Evolutionary conservation across 495 filamentous ascomycete genomes (phyloP), one percentile per base, ranked within the genome.

Genomic region (Penicillium lagena): DNA sequence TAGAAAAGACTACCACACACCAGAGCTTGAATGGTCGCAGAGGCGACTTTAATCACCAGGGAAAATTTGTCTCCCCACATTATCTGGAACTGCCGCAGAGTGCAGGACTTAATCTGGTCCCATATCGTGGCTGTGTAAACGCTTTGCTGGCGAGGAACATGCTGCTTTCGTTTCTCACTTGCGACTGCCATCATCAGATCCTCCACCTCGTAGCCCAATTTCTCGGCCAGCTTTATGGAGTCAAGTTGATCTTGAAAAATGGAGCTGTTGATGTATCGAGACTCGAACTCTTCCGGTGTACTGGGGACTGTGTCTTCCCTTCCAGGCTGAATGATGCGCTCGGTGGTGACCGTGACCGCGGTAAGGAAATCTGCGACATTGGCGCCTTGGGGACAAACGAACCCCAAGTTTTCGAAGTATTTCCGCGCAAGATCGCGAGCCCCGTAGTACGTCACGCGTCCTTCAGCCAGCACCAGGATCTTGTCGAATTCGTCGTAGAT

Each of bases 401-500:
- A 93, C 7, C 87, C 87, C 50, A 93, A 70, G 30, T 83, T 64
- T 46, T 79, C 63, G 49, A 90, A 90, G 61, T 83, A 90, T 39
- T 66, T 62, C 48, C 72, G 82, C 6, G 87, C 87, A 4, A 67
- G 62, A 35, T 64, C 51, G 1, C 78, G 75, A 4, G 71, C 69
- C 1, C 87, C 87, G 45, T 87, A 93, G 67, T 81, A 93, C 41
- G 85, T 90, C 47, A 90, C 85, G 33, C 80, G 72, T 7, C 87
- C 87, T 38, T 89, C 87, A 36, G 89, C 88, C 10, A 93, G 67
- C 2, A 93, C 80, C 5, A 83, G 68, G 30, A 85, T 80, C 63
- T 89, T 89, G 64, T 93, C 87, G 50, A 93, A 91, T 12, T 73
- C 31, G 49, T 90, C 81, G 44, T 88, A 91, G 29, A 86, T 83